Conservation (phyloP, 108 stramenopile genomes). For the Stephanodiscus triporus region DNA sequence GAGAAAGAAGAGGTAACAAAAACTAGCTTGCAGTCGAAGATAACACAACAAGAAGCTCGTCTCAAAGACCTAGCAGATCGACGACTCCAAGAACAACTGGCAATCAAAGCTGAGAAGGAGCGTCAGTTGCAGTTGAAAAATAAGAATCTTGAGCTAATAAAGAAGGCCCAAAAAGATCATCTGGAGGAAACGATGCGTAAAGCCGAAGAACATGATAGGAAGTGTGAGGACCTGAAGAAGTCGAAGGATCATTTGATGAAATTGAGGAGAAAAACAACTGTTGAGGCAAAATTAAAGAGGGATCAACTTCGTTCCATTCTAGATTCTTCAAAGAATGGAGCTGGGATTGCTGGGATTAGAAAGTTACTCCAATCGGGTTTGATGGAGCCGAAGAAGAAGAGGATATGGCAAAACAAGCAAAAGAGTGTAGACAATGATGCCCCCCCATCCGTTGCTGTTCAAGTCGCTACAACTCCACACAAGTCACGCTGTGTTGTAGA, state of each 20-base stretch:
- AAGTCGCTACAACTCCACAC: too few relatives aligned
- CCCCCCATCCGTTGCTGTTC: too few relatives aligned
- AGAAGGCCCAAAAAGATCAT: conserved; percentile 6
- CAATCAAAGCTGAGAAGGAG: conserved; percentile 18
- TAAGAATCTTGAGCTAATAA: conserved; percentile 18
- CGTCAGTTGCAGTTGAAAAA: conserved; percentile 16
- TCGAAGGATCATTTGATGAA: conserved; percentile 15
- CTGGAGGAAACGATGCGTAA: background rate
- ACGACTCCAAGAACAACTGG: conserved; percentile 21
- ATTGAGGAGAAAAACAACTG: conserved; percentile 21
- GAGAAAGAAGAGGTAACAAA: conserved; percentile 28
- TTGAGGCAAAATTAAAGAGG: conserved; percentile 28
- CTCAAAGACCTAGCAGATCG: background rate
- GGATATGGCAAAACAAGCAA: too few relatives aligned
- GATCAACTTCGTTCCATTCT: conserved; percentile 22
- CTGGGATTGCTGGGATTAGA: conserved; percentile 11
- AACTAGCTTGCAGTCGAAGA: conserved; percentile 8
- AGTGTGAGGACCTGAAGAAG: conserved; percentile 6
- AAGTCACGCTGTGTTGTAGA: too few relatives aligned
- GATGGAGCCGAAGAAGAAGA: background rate
- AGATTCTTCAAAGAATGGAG: conserved; percentile 17
- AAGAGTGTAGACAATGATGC: too few relatives aligned
- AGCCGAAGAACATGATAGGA: conserved; percentile 14
- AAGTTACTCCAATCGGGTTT: conserved; percentile 15
- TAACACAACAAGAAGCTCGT: conserved; percentile 13